Base-by-base conservation (phyloP, 176 grass and related monocot species). In the Bothriochloa decipiens region DNA sequence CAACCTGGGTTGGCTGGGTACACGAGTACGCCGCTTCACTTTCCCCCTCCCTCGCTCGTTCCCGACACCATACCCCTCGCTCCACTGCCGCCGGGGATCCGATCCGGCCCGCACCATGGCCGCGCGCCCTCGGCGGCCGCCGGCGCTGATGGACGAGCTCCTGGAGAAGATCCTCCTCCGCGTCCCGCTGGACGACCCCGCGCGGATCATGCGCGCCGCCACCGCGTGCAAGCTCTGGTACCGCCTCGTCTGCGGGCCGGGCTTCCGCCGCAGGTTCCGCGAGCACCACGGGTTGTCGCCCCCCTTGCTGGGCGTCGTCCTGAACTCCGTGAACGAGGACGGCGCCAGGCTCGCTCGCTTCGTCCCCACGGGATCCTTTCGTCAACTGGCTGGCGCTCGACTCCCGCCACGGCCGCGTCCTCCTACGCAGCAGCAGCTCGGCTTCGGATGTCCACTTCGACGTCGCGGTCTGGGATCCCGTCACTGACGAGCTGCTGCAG, bases 111-210 rank as follows among this genome's bases (percentile, higher is more conserved):
- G 35, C 5, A 36, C 35, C 61, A 64, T 28, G 61, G 61, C 26
- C 26, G 6, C 14, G 65, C 65, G 29, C 29, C 29, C 29, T 1
- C 29, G 6, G 64, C 64, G 5, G 27, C 28, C 28, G 22, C 45
- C 45, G 45, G 46, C 14, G 46, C 46, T 49, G 14, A 12, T 49
- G 46, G 46, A 49, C 25, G 26, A 63, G 5, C 11, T 33, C 23
- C 14, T 32, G 26, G 18, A 22, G 10, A 53, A 73, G 37, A 61
- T 82, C 68, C 36, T 82, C 35, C 50, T 82, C 25, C 80, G 23
- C 36, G 20, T 82, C 11, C 35, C 52, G 9, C 68, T 67, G 0
- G 53, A 33, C 37, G 37, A 72, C 1, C 68, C 53, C 5, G 52
- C 25, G 11, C 18, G 3, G 23, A 68, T 82, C 68, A 4, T 72